These are phyloP conservation scores for Colletotrichum paranaense DNA, from an alignment of 2,329 filamentous ascomycete genomes.

Conservation along the genomic window DNA sequence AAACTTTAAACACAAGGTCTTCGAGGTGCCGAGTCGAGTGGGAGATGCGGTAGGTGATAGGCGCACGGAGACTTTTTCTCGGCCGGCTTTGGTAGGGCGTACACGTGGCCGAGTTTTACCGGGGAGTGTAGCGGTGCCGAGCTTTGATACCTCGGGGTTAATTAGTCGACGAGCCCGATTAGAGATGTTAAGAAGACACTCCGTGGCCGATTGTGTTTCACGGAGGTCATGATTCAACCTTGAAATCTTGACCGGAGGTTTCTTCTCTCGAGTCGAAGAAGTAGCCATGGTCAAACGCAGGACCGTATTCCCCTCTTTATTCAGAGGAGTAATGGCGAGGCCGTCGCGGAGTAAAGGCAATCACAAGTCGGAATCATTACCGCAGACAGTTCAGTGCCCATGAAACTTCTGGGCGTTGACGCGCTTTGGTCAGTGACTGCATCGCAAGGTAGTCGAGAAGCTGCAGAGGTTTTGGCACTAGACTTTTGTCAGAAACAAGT, in stretches of 20 bases:
- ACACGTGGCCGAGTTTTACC: not conserved
- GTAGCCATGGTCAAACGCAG: too few relatives aligned
- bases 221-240: not conserved
- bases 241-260: not conserved
- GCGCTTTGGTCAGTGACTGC: too few relatives aligned
- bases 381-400: too few relatives aligned
- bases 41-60: not conserved
- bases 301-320: too few relatives aligned
- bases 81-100: not conserved
- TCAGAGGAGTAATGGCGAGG: too few relatives aligned
- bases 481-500: too few relatives aligned
- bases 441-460: too few relatives aligned
- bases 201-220: not conserved
- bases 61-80: not conserved
- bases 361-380: accelerated
- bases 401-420: too few relatives aligned
- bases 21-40: not conserved
- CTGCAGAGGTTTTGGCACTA: too few relatives aligned
- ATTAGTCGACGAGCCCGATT: not conserved
- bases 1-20: not conserved
- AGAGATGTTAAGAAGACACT: not conserved
- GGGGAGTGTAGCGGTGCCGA: too few relatives aligned
- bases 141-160: too few relatives aligned
- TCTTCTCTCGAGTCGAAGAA: not conserved
- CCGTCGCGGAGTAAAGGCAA: too few relatives aligned